Percentiles rank a stretch among this genome's conserved stretches.
Conservation (phyloP, 768 basidiomycete genomes). For the Boletus tomentosulus region DNA sequence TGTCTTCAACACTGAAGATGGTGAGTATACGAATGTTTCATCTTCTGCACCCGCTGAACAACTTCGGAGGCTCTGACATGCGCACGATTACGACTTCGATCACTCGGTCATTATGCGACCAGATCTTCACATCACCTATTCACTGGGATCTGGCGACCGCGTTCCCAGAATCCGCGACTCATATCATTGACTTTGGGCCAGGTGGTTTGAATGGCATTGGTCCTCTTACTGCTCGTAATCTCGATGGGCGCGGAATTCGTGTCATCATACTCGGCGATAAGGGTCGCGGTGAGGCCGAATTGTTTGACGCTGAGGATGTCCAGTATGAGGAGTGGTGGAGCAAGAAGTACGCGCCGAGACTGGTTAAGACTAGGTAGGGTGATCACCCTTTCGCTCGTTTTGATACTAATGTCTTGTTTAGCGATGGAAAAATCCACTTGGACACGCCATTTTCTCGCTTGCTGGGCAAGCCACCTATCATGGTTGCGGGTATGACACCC, state of each 20-base stretch:
- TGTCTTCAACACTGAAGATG: conserved; percentile 91
- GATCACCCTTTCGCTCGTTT: not conserved
- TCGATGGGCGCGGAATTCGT: conserved; percentile 91
- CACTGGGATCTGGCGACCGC: conserved; percentile 90
- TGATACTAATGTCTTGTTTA: conserved; percentile 27
- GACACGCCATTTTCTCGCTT: conserved; percentile 97
- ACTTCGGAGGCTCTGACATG: conserved; percentile 71
- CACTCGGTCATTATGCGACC: conserved; percentile 85
- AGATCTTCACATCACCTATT: conserved; percentile 88
- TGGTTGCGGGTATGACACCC: conserved; percentile 99
- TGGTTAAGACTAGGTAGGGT: conserved; percentile 82
- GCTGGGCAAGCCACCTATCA: conserved; percentile 94
- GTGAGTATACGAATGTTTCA: conserved; percentile 42
- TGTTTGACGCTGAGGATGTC: conserved; percentile 64
- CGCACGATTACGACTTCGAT: conserved; percentile 65
- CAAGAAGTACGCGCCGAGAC: conserved; percentile 77
- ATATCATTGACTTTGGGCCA: conserved; percentile 95
- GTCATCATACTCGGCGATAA: conserved; percentile 89
- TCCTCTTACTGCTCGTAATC: conserved; percentile 80
- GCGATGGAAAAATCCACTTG: conserved; percentile 87
- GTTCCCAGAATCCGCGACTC: conserved; percentile 89
- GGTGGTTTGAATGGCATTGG: conserved; percentile 94
- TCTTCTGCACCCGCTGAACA: conserved; percentile 17
- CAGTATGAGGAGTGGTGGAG: conserved; percentile 87
- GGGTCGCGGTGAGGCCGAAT: conserved; percentile 82